These are phyloP conservation scores for Oenanthe javanica DNA, from an alignment of 140 eudicot species.

Conservation along the genomic window DNA sequence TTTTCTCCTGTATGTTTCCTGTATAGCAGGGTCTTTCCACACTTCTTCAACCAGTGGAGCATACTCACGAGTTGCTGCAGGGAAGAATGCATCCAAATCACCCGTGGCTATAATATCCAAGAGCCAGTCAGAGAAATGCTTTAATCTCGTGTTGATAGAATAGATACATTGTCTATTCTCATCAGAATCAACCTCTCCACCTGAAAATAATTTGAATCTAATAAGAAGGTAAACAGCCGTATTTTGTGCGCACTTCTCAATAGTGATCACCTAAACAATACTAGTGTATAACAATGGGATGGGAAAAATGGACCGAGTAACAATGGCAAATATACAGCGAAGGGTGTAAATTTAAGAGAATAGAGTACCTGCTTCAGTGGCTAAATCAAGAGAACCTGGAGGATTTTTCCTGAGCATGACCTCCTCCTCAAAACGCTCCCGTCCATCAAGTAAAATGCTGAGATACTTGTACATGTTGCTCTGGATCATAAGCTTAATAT, in stretches of 20 bases:
- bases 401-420: conserved; percentile 21
- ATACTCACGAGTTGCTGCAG: conserved; percentile 94
- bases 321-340: not conserved
- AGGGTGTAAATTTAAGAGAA: not conserved
- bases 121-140: conserved; percentile 71
- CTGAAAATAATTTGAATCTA: conserved; percentile 15
- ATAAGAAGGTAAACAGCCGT: not conserved
- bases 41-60: conserved; percentile 98
- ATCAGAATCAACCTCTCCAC: conserved; percentile 23
- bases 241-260: not conserved
- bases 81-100: conserved; percentile 92
- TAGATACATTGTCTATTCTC: conserved; percentile 27
- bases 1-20: conserved; percentile 75
- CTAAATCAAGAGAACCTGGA: conserved; percentile 11
- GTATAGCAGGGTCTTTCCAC: conserved; percentile 95
- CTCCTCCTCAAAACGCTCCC: conserved; percentile 68
- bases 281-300: not conserved
- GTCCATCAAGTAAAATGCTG: conserved; percentile 51
- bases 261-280: not conserved
- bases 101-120: conserved; percentile 96
- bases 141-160: conserved; percentile 43
- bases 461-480: conserved; percentile 57
- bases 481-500: conserved; percentile 62
- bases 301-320: not conserved
- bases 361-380: conserved; percentile 27